phyloP scores from a whole-genome alignment of 495 filamentous ascomycete species.

The Xanthoparmelia taractica region DNA sequence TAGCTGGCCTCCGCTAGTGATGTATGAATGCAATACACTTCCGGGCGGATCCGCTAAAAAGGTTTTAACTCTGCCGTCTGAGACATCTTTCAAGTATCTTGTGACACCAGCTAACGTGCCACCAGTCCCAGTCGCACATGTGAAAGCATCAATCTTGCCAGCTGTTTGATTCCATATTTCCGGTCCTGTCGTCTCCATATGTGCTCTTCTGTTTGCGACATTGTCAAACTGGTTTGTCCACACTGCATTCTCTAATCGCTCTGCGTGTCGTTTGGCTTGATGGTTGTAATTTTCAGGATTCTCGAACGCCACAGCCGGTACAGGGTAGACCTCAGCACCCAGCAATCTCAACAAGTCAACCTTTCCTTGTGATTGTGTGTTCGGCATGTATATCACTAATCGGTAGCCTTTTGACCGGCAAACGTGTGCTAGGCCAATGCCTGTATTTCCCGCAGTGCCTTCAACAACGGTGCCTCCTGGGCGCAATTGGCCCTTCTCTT shows the following conservation, averaged over 20 bases:
- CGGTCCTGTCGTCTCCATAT: conserved; percentile 93
- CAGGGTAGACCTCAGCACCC: conserved; percentile 96
- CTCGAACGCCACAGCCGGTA: conserved; percentile 93
- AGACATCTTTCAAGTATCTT: conserved; percentile 76
- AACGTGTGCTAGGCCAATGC: conserved; percentile 94
- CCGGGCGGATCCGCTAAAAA: conserved; percentile 93
- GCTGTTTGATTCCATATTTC: conserved; percentile 94
- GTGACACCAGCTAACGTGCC: conserved; percentile 89
- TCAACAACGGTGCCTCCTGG: conserved; percentile 93
- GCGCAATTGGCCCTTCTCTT: conserved; percentile 70
- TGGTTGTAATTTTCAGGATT: conserved; percentile 97
- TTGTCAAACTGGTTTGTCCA: conserved; percentile 99
- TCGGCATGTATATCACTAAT: conserved; percentile 97
- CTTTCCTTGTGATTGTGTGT: conserved; percentile 97
- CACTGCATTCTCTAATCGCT: conserved; percentile 76
- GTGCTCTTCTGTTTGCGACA: conserved; percentile 82
- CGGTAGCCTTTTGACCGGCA: conserved; percentile 89
- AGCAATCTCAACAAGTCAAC: conserved; percentile 86
- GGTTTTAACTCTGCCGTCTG: conserved; percentile 73
- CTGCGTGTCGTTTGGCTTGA: conserved; percentile 83
- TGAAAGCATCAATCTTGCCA: conserved; percentile 87
- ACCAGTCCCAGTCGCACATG: conserved; percentile 86
- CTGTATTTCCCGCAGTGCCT: conserved; percentile 95
- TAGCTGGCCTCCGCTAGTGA: conserved; percentile 75
- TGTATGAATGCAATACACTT: conserved; percentile 84